Evolutionary conservation across 2,329 filamentous ascomycete species (phyloP), one percentile per base, ranked within the genome.

Genomic region (Ophiostoma ulmi): DNA sequence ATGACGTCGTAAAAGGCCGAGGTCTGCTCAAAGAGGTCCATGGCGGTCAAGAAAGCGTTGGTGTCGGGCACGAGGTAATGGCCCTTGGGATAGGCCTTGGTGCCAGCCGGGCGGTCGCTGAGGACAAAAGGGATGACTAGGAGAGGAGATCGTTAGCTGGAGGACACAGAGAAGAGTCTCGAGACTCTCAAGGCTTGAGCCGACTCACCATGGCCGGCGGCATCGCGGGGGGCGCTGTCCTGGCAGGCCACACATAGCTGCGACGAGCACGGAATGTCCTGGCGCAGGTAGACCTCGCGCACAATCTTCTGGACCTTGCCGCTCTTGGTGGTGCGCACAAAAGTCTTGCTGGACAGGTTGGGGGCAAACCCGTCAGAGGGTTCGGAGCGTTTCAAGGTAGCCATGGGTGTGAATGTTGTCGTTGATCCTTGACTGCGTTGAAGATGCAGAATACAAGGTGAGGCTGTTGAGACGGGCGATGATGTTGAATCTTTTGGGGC

Each of bases 281-380:
- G 92, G 80, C 95, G 89, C 73, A 99, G 85, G 81, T 99, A 99
- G 74, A 98, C 86, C 83, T 99, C 95, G 77, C 94, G 89, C 75
- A 99, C 95, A 77, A 99, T 96, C 85, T 99, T 99, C 80, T 98
- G 95, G 72, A 98, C 94, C 83, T 97, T 97, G 80, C 95, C 95
- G 80, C 89, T 95, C 81, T 92, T 94, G 67, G 94, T 97, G 36
- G 95, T 97, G 72, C 95, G 88, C 74, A 99, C 92, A 78, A 96
- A 99, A 76, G 96, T 89, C 82, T 98, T 99, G 86, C 91, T 97
- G 41, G 93, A 94, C 74, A 98, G 90, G 78, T 91, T 97, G 66
- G 90, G 84, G 39, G 89, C 85, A 72, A 83, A 81, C 70, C 87
- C 86, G 36, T 70, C 69, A 63, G 48, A 52, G 36, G 83, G 83